Evolutionary conservation across 441 rosid species (phyloP), one percentile per base, ranked within the genome.

Genomic region (Gossypium davidsonii): DNA sequence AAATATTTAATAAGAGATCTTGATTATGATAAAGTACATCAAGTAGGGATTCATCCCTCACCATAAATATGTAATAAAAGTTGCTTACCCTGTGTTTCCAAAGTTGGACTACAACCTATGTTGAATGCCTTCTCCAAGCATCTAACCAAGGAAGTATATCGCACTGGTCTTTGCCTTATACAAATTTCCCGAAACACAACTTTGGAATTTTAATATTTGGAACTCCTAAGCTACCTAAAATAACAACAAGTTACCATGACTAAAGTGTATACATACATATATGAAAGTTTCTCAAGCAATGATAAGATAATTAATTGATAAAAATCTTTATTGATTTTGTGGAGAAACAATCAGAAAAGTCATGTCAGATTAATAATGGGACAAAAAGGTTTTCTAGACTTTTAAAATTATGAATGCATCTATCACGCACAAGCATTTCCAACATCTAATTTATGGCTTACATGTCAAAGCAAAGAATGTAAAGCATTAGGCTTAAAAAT

Each of bases 21-120:
- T 28, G 23, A 21, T 21, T 21, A 21, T 21, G 23, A 52, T 62
- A 64, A 55, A 42, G 65, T 55, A 74, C 60, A 49, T 67, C 4
- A 67, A 67, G 73, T 34, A 46, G 31, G 44, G 9, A 20, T 42
- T 25, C 18, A 20, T 49, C 17, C 14, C 53, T 20, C 12, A 0
- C 23, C 23, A 21, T 21, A 21, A 1, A 21, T 21, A 21, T 21
- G 28, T 26, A 26, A 26, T 26, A 26, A 26, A 72, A 79, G 73
- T 63, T 20, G 61, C 84, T 81, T 80, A 88, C 95, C 58, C 37
- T 79, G 72, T 52, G 75, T 66, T 75, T 78, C 89, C 15, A 72
- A 48, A 48, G 83, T 55, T 64, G 84, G 67, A 56, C 77, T 72
- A 74, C 83, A 74, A 76, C 77, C 70, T 3, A 78, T 62, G 42